Base-by-base conservation (phyloP, 805 yeast genomes). In the Blastobotrys americana region DNA sequence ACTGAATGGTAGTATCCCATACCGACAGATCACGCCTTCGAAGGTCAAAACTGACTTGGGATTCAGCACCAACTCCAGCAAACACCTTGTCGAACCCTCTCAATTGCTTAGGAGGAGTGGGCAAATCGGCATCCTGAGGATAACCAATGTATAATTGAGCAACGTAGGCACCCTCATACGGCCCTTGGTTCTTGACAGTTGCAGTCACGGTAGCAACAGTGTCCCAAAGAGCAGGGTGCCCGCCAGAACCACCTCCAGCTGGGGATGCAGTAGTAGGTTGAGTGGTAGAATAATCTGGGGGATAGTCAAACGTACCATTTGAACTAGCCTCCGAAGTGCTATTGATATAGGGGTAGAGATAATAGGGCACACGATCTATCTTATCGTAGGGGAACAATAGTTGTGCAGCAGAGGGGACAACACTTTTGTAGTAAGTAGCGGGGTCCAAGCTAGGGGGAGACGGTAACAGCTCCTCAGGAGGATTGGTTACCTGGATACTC, bases 201-300 rank as follows among this genome's bases (percentile, higher is more conserved):
- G 71, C 78, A 27, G 61, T 59, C 3, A 74, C 75, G 40, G 67
- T 58, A 52, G 73, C 74, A 38, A 74, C 59, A 1, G 63, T 63
- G 37, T 76, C 76, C 81, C 81, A 78, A 33, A 78, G 64, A 0
- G 75, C 80, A 4, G 77, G 78, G 56, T 77, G 76, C 1, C 84
- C 82, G 0, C 82, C 82, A 17, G 52, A 44, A n/a, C 46, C 55
- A 17, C 83, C 83, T 25, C 51, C 55, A 13, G 62, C 63, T 8
- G 46, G 47, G 13, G 53, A 46, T 13, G 58, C 39, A 15, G 57
- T 53, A 13, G 46, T 46, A 31, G 43, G 52, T 18, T 60, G 69
- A 17, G 55, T 58, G 16, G 59, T 61, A 1, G 64, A 51, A 53
- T 67, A 69, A 1, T 66, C 66, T 16, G 54, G 60, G 3, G 73